A percentile compares a stretch with the other conserved stretches of the same genome.
Conservation (phyloP, 306 rosid genomes). For the Gleditsia sinensis region DNA sequence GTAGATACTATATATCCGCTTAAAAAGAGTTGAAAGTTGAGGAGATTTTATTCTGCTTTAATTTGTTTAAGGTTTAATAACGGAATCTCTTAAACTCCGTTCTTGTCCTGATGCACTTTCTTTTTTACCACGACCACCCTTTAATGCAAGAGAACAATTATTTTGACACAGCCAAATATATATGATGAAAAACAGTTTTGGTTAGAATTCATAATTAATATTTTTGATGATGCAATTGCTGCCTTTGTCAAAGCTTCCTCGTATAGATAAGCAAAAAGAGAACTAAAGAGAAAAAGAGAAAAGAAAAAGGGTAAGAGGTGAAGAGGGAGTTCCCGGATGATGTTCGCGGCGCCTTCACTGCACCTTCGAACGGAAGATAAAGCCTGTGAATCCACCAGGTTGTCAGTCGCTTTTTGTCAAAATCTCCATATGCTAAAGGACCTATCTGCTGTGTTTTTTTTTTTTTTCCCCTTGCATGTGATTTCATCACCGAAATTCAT, state of each 20-base stretch:
- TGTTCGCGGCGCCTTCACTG: constrained; percentile 27
- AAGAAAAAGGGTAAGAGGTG: constrained; percentile 11
- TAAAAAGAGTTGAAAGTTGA: constrained; percentile 38
- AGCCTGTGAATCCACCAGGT: constrained; percentile 31
- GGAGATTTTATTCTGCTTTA: constrained; percentile 27
- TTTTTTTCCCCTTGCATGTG: background rate
- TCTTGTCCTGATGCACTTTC: constrained; percentile 10
- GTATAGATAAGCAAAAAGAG: constrained; percentile 10
- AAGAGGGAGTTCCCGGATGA: constrained; percentile 22
- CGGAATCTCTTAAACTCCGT: background rate
- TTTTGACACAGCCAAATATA: too few relatives aligned
- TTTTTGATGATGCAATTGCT: background rate
- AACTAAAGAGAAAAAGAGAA: constrained; percentile 12
- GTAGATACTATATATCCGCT: constrained; percentile 33
- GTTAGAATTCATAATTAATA: background rate
- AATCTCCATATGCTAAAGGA: constrained; percentile 14
- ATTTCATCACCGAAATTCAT: constrained; percentile 24
- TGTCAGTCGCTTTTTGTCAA: constrained; percentile 28
- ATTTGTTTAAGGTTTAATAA: constrained; percentile 1
- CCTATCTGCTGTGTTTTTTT: constrained; percentile 2
- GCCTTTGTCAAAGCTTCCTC: too few relatives aligned
- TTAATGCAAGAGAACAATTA: too few relatives aligned
- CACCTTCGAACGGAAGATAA: constrained; percentile 19
- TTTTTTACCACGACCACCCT: background rate
- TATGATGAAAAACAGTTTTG: too few relatives aligned